Conservation (phyloP, 2,329 filamentous ascomycete species). For the Ophiocordyceps camponoti-leonardi region DNA sequence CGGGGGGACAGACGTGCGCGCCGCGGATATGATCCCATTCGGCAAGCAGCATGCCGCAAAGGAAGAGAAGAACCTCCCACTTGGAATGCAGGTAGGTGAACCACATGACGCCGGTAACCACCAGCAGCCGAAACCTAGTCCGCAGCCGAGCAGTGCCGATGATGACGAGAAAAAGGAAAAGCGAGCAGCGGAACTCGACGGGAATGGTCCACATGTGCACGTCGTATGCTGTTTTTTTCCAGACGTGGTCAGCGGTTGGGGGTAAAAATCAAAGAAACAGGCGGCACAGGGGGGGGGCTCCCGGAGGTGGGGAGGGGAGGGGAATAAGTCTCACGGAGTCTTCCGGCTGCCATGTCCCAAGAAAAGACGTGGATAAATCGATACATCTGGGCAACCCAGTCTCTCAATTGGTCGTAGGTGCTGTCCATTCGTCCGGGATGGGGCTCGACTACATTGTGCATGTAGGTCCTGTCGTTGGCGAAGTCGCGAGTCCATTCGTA, state of each 20-base stretch:
- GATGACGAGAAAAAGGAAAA: conserved; percentile 37
- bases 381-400: conserved; percentile 31
- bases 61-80: conserved; percentile 40
- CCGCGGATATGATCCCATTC: conserved; percentile 34
- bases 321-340: conserved; percentile 17
- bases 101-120: conserved; percentile 21
- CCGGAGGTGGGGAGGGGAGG: too few species aligned
- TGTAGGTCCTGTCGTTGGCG: conserved; percentile 21
- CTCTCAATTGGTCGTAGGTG: conserved; percentile 20
- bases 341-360: conserved; percentile 30
- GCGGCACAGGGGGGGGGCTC: background rate
- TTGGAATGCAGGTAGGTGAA: conserved; percentile 29
- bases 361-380: conserved; percentile 32
- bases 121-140: conserved; percentile 21
- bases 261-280: background rate
- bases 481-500: conserved; percentile 32
- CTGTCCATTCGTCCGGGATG: conserved; percentile 23
- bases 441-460: conserved; percentile 31
- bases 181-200: conserved; percentile 39
- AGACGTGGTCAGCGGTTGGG: conserved; percentile 6
- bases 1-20: conserved; percentile 19
- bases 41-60: conserved; percentile 34
- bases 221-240: conserved; percentile 23
- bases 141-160: conserved; percentile 30
- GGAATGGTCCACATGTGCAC: conserved; percentile 47